Base-by-base conservation (phyloP, 345 rosid species). In the Syzygium grande region DNA sequence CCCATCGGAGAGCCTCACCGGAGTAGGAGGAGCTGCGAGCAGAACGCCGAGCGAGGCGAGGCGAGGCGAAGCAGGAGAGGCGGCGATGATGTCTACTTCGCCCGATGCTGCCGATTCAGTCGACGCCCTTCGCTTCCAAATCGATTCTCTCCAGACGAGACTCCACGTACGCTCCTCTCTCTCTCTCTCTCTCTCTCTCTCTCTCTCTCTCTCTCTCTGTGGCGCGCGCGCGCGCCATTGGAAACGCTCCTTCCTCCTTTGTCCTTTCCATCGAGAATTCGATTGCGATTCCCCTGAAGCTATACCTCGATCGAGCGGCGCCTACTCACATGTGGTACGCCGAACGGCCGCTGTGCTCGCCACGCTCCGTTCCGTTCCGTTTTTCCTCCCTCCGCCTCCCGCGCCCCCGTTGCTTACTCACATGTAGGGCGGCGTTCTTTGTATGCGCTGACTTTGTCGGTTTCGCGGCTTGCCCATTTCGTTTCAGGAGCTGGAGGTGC, bases 401-500 rank as follows among this genome's bases (percentile, higher is more conserved):
- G 38, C n/a, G n/a, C 38, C 38, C 41, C 41, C 41, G 41, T 38
- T 38, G 41, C 41, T 38, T 38, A 38, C 41, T 38, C 41, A 38
- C 41, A 38, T 38, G 41, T 38, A 38, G 41, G 41, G 53, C 53
- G 53, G 17, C 15, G 53, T 15, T 52, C 54, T 52, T 52, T 29
- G 77, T 16, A 30, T 46, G 21, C 10, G 5, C 80, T 73, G 38
- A 73, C 49, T 73, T 22, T 19, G 49, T 17, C 13, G 80, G 46
- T 73, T 73, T 73, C 46, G 49, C 49, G 25, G 19, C 80, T 30
- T 68, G 46, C 43, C 43, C 49, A 4, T 34, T 38, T 17, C 63
- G 16, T 88, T 86, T 80, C 93, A 97, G 98, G 96, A 94, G 89
- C 88, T 96, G 88, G 96, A 94, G 89, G 91, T 86, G 88, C 94